Base-by-base conservation (phyloP, 2,329 filamentous ascomycete genomes). In the Neoarthrinium moseri region DNA sequence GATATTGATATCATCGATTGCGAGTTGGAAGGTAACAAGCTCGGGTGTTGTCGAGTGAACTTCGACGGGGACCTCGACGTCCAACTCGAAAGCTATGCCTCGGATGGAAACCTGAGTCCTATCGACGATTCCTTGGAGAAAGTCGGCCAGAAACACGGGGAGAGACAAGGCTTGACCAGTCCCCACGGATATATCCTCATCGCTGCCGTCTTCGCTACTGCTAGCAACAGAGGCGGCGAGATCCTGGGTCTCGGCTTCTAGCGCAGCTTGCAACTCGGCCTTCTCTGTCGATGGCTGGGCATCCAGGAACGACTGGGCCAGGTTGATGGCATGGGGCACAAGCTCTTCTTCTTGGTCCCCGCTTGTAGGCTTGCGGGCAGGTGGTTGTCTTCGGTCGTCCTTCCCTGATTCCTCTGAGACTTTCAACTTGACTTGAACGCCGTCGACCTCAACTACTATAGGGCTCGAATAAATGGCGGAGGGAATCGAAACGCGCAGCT, bases 381-480 rank as follows among this genome's bases (percentile, higher is more conserved):
- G 52, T 37, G 44, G 49, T 55, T 51, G 48, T 42, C 46, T 59
- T 43, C 54, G 54, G 56, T 52, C 53, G 56, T 58, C 54, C 48
- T 58, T 61, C 39, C 55, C 64, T 56, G 58, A 66, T 10, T 67
- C 63, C 33, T 69, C 64, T 50, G 69, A 58, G 26, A 89, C 72
- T 54, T 75, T 76, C 20, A 89, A 60, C 49, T 83, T 78, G 24
- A 95, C 77, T 53, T 91, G 81, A 50, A 96, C 81, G 17, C 90
- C 91, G 56, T 92, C 83, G 18, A 92, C 78, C 60, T 96, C 88
- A 57, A 92, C 81, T 23, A 80, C 74, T 61, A 97, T 95, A 22
- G 89, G 85, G 55, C 86, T 91, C 43, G 83, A 86, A 65, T 91
- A 91, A 54, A 96, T 85, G 65, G 96, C 89, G 62, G 94, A 85